Evolutionary conservation across 2,329 filamentous ascomycete genomes (phyloP), one percentile per base, ranked within the genome.

Genomic region (Scedosporium minutisporum): DNA sequence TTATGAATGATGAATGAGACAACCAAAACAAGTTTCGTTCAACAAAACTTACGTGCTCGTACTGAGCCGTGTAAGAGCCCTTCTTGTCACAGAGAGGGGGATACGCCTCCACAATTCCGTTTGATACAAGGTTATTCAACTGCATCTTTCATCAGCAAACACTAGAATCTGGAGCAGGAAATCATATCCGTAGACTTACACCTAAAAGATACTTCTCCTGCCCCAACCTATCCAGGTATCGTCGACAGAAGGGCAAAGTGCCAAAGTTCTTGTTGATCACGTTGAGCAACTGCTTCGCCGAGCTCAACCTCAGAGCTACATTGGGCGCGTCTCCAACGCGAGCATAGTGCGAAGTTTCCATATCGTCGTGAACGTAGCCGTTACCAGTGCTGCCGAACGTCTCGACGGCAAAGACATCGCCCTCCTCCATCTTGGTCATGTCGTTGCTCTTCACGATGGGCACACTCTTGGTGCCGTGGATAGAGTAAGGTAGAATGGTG

Each of bases 231-330:
- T 96, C 91, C 65, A 96, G 79, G 71, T 95, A 96, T 68, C 91
- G 84, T 66, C 91, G 82, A 74, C 89, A 95, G 74, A 90, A 96
- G 2, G 90, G 90, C 66, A 96, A 75, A 1, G 90, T 95, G 65
- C 90, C 89, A 71, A 96, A 96, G 75, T 95, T 95, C 80, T 93
- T 93, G 75, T 88, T 91, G 75, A 96, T 96, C 27, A 90, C 87
- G 69, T 84, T 92, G 67, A 95, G 78, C 60, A 96, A 78, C 58
- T 85, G 87, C 76, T 90, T 91, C 51, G 91, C 91, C 51, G 89
- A 93, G 9, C 86, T 83, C 58, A 93, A 77, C 62, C 88, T 83
- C 62, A 93, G 77, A 63, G 70, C 64, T 23, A 69, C 65, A 62
- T 68, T 87, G 60, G 87, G 82, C 5, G 88, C 85, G 73, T 93